These are phyloP conservation scores for Trichoderma lentiforme DNA, from an alignment of 2,329 filamentous ascomycete genomes.

Conservation along the genomic window DNA sequence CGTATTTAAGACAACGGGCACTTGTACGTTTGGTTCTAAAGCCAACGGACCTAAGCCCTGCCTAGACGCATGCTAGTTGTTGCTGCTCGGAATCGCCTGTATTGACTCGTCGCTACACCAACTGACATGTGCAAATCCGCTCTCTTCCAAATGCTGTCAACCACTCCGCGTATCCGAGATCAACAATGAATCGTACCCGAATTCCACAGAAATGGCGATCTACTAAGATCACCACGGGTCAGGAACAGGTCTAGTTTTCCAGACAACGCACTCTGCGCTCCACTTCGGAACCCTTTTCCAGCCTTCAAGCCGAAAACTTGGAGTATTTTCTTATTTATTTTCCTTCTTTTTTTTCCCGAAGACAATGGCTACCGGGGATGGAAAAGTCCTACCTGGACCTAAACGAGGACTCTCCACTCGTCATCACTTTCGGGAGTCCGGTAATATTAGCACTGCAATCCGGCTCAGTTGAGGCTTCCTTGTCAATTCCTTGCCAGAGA, in stretches of 20 bases:
- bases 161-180: neutral
- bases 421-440: neutral
- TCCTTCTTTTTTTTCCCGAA: neutral
- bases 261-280: neutral
- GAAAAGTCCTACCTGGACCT: neutral
- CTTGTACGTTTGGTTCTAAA: neutral
- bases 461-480: neutral
- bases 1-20: neutral
- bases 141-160: neutral
- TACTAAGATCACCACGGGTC: conserved; percentile 1
- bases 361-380: neutral
- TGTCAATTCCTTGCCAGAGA: neutral
- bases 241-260: conserved; percentile 14
- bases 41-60: neutral
- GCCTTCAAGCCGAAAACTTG: neutral
- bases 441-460: neutral
- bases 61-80: neutral
- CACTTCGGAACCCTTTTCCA: neutral
- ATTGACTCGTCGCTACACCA: neutral
- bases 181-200: neutral
- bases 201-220: conserved; percentile 5
- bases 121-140: neutral
- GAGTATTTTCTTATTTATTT: neutral
- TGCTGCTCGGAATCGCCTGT: neutral
- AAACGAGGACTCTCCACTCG: neutral